Conservation (phyloP, 352 stramenopile species). For the Globisporangium viniferum region DNA sequence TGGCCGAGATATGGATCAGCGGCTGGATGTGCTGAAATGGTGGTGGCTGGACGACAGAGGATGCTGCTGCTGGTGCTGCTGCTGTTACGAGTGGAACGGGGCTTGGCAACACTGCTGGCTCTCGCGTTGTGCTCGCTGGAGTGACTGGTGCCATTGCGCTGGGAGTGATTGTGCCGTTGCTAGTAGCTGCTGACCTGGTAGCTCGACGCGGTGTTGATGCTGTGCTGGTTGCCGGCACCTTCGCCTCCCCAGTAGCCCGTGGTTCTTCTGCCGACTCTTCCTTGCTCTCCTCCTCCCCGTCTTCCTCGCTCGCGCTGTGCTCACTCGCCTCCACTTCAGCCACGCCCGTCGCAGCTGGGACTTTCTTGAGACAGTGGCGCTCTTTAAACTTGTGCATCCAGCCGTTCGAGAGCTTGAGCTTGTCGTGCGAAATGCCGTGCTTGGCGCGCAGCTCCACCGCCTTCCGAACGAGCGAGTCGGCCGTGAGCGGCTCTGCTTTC, state of each 20-base stretch:
- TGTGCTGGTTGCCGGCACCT: background rate
- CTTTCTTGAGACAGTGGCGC: conserved; percentile 18
- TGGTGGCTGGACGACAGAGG: background rate
- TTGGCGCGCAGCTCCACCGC: conserved; percentile 30
- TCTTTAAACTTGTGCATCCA: conserved; percentile 49
- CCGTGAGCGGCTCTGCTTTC: conserved; percentile 15
- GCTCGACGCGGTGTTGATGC: background rate
- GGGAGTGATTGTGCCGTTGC: background rate
- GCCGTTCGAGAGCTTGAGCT: conserved; percentile 46
- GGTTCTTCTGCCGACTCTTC: background rate
- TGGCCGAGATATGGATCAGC: conserved; percentile 26
- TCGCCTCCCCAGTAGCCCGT: background rate
- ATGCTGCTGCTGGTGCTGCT: background rate
- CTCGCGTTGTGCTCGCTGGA: background rate
- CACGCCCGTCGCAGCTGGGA: background rate
- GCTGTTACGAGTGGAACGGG: background rate
- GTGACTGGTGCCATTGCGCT: background rate
- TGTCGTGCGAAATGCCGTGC: conserved; percentile 28
- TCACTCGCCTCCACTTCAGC: background rate
- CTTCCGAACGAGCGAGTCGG: conserved; percentile 26
- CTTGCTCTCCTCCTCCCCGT: background rate
- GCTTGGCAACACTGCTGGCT: background rate
- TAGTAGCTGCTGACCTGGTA: background rate
- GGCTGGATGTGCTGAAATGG: conserved; percentile 4
- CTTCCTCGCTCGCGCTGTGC: background rate